These are phyloP conservation scores for Amylostereum chailletii DNA, from an alignment of 1,284 basidiomycete genomes.

Conservation along the genomic window DNA sequence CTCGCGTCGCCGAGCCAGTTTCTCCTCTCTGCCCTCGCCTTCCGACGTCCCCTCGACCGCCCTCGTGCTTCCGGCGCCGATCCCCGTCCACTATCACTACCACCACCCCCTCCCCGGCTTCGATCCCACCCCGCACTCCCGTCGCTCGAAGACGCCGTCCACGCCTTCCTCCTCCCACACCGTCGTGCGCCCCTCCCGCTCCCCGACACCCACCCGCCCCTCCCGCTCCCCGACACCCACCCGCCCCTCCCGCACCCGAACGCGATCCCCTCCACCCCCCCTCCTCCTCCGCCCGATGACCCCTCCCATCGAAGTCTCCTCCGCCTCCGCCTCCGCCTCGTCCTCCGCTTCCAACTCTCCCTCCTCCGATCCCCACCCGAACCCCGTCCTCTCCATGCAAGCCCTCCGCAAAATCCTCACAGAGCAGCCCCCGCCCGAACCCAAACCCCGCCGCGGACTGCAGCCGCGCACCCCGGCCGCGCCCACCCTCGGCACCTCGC, in stretches of 20 bases:
- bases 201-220: slow-evolving; percentile 27
- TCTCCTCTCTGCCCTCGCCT: no score
- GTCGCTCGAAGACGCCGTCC: slow-evolving; percentile 1
- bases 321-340: slow-evolving; percentile 25
- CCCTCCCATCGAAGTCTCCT: slow-evolving; percentile 43
- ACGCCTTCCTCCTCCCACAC: slow-evolving; percentile 5
- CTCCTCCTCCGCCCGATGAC: slow-evolving; percentile 32
- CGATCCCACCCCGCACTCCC: slow-evolving; percentile 5
- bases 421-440: slow-evolving; percentile 31
- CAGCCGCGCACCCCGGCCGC: slow-evolving; percentile 38
- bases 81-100: slow-evolving; percentile 3
- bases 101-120: slow-evolving; percentile 7
- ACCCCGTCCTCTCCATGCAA: slow-evolving; percentile 36
- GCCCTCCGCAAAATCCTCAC: slow-evolving; percentile 63
- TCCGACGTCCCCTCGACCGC: not conserved
- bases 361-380: slow-evolving; percentile 37
- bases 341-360: slow-evolving; percentile 31
- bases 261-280: slow-evolving; percentile 14
- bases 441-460: slow-evolving; percentile 17
- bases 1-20: slow-evolving; percentile 1
- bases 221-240: slow-evolving; percentile 28
- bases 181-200: slow-evolving; percentile 13
- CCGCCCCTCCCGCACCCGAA: slow-evolving; percentile 12
- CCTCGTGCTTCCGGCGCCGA: not conserved
- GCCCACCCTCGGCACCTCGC: slow-evolving; percentile 50